These are phyloP conservation scores for Globisporangium uncinulatum DNA, from an alignment of 352 stramenopile species.

Conservation along the genomic window DNA sequence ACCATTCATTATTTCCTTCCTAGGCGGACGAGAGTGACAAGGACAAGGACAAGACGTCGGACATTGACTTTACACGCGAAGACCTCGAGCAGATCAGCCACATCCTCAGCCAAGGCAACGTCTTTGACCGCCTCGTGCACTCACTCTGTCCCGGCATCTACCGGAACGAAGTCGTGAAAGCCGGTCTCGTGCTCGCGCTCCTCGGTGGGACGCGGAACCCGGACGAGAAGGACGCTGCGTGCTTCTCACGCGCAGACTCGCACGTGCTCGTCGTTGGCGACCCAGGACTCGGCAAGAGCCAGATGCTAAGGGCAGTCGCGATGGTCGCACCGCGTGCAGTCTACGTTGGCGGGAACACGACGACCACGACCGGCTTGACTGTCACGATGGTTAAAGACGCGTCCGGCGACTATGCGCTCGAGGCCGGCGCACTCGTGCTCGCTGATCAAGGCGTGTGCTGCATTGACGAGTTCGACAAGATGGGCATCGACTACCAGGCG, in stretches of 20 bases:
- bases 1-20: neutral
- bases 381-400: conserved; percentile 95
- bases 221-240: conserved; percentile 49
- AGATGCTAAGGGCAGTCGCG: conserved; percentile 91
- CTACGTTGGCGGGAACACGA: conserved; percentile 97
- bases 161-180: conserved; percentile 98
- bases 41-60: conserved; percentile 45
- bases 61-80: conserved; percentile 83
- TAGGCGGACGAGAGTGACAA: conserved; percentile 27
- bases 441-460: conserved; percentile 95
- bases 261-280: conserved; percentile 97
- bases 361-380: conserved; percentile 93
- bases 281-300: conserved; percentile 94
- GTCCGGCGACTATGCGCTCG: conserved; percentile 87
- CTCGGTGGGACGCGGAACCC: conserved; percentile 89
- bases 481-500: conserved; percentile 87
- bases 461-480: conserved; percentile 99
- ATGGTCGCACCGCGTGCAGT: conserved; percentile 91
- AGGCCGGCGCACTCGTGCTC: conserved; percentile 91
- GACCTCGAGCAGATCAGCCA: conserved; percentile 90
- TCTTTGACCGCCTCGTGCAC: conserved; percentile 93
- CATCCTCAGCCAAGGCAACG: conserved; percentile 83
- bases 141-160: conserved; percentile 96
- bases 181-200: conserved; percentile 92
- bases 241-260: conserved; percentile 86